These are phyloP conservation scores for Fusarium albosuccineum DNA, from an alignment of 2,329 filamentous ascomycete genomes.

Conservation along the genomic window DNA sequence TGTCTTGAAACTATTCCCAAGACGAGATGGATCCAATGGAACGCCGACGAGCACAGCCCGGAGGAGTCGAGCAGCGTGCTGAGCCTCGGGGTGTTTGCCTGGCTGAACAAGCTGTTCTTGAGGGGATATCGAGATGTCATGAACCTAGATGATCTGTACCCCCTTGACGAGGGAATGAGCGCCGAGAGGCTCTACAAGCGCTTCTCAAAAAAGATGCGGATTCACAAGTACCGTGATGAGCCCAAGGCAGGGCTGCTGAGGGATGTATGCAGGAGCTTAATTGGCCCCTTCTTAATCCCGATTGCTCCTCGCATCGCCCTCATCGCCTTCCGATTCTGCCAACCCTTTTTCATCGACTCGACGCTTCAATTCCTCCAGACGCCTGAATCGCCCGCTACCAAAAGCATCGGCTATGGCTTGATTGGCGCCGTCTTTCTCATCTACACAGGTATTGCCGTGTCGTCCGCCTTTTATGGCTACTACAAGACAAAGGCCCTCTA, in stretches of 20 bases:
- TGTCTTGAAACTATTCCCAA: conserved; percentile 57
- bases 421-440: conserved; percentile 57
- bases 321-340: conserved; percentile 57
- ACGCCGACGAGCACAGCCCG: conserved; percentile 53
- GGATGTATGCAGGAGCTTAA: conserved; percentile 48
- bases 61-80: conserved; percentile 53
- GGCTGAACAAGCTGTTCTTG: conserved; percentile 53
- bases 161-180: conserved; percentile 49
- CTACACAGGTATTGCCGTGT: conserved; percentile 57
- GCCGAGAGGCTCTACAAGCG: conserved; percentile 34
- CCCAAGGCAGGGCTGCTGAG: conserved; percentile 48
- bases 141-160: conserved; percentile 50
- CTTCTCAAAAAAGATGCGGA: conserved; percentile 32
- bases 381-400: conserved; percentile 24
- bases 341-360: conserved; percentile 58
- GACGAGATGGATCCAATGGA: conserved; percentile 54
- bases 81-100: conserved; percentile 51
- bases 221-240: conserved; percentile 44
- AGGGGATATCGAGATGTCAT: conserved; percentile 53
- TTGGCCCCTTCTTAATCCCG: conserved; percentile 51
- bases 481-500: conserved; percentile 50
- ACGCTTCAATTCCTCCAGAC: conserved; percentile 52
- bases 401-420: conserved; percentile 55
- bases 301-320: conserved; percentile 54
- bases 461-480: conserved; percentile 56